Conservation (phyloP, 2,329 filamentous ascomycete species). For the Fusarium chuoi region DNA sequence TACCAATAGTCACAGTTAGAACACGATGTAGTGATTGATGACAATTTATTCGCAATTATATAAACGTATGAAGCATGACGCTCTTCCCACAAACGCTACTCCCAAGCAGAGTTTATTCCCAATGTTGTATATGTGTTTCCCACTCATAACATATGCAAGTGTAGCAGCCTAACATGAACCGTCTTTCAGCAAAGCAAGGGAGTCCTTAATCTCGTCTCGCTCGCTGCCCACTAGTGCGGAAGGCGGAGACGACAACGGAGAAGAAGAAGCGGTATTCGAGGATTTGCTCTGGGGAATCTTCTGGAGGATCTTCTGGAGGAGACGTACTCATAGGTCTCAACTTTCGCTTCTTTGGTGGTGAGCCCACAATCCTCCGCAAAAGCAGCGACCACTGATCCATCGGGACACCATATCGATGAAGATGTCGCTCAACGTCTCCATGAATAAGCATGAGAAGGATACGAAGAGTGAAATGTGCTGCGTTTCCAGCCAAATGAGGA, state of each 20-base stretch:
- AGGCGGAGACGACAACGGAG: neutral
- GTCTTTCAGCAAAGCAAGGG: neutral
- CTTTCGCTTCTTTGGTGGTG: neutral
- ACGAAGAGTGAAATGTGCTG: neutral
- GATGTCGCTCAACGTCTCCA: neutral
- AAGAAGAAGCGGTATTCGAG: neutral
- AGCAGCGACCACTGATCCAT: neutral
- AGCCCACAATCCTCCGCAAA: neutral
- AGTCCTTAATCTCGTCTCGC: neutral
- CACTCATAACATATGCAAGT: neutral
- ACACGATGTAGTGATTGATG: neutral
- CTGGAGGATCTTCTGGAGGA: too few species aligned
- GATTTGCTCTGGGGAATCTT: neutral
- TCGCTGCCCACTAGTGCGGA: neutral
- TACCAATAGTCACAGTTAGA: neutral
- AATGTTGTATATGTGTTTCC: neutral
- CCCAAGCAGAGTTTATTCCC: neutral
- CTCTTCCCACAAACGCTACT: neutral
- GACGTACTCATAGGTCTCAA: fast-evolving
- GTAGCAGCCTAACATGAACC: too few species aligned
- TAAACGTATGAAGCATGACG: neutral
- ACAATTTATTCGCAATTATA: neutral
- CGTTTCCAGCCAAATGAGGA: neutral
- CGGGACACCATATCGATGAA: neutral
- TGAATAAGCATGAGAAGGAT: neutral